A percentile compares a stretch with the other conserved stretches of the same genome.
These are phyloP conservation scores for Arabis alpina DNA, from an alignment of 345 rosid genomes.

Conservation along the genomic window DNA sequence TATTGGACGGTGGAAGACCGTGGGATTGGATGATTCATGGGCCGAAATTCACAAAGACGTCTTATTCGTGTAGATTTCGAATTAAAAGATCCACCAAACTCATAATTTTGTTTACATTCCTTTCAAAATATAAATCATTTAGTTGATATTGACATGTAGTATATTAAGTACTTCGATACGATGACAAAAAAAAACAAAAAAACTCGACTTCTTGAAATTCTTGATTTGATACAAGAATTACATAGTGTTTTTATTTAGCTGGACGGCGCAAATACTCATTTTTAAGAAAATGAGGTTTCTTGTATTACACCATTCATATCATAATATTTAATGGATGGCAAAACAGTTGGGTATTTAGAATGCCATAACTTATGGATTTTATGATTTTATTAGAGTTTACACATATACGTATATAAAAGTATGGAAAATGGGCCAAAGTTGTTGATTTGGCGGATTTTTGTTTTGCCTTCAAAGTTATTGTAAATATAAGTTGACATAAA, in stretches of 20 bases:
- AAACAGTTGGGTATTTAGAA: not conserved
- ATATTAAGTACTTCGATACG: not conserved
- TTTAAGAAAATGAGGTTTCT: no score
- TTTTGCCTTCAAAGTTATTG: not conserved
- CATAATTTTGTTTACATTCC: not conserved
- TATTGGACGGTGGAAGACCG: slow-evolving; percentile 29
- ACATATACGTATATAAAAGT: no score
- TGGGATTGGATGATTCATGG: slow-evolving; percentile 5
- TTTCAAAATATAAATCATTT: not conserved
- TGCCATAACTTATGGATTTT: not conserved
- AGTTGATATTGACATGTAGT: slow-evolving; percentile 10
- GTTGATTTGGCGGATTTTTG: no score
- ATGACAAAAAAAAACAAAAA: not conserved
- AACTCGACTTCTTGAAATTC: not conserved
- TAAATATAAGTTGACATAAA: not conserved
- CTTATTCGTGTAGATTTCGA: slow-evolving; percentile 15
- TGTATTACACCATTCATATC: not conserved
- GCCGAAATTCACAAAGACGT: slow-evolving; percentile 17
- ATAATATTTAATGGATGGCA: not conserved
- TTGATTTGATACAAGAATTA: not conserved
- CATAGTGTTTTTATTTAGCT: not conserved
- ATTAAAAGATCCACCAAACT: slow-evolving; percentile 7
- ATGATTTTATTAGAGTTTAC: no score
- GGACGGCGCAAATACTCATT: slow-evolving; percentile 36
- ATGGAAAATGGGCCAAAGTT: not conserved